These are phyloP conservation scores for Cryptococcus sp. DNA, from an alignment of 1,284 basidiomycete species.

Conservation along the genomic window DNA sequence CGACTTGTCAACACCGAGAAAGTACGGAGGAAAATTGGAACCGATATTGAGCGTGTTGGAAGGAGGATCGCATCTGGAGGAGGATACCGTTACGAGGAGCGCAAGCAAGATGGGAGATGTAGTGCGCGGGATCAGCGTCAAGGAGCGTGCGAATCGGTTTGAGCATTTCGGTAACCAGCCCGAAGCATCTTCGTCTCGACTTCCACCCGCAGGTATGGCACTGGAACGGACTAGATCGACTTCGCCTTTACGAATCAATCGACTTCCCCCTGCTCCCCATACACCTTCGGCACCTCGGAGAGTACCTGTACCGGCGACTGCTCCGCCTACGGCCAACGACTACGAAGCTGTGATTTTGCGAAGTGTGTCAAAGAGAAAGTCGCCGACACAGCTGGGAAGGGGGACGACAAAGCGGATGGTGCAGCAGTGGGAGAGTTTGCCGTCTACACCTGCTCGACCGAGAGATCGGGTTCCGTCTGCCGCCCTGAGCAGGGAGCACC, in stretches of 20 bases:
- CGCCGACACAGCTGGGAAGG: constrained; percentile 3
- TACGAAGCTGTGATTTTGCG: constrained; percentile 1
- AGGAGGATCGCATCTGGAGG: constrained; percentile 2
- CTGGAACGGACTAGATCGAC: constrained; percentile 17
- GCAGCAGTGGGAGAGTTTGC: constrained; percentile 36
- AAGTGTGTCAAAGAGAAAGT: constrained; percentile 1
- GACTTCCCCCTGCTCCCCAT: neutral
- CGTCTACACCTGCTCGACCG: constrained; percentile 5
- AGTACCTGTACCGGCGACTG: constrained; percentile 24
- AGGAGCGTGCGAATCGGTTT: constrained; percentile 21
- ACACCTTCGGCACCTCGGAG: constrained; percentile 11
- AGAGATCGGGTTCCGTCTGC: neutral
- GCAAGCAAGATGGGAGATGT: constrained; percentile 6
- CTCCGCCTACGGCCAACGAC: constrained; percentile 10
- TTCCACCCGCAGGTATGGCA: neutral
- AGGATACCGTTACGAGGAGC: neutral
- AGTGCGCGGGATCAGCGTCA: constrained; percentile 19
- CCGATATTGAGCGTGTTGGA: constrained; percentile 19
- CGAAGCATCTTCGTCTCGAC: constrained; percentile 12
- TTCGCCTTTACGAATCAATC: constrained; percentile 19
- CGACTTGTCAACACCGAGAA: constrained; percentile 18
- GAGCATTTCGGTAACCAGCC: constrained; percentile 14
- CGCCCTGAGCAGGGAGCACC: constrained; percentile 24
- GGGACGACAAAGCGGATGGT: constrained; percentile 36
- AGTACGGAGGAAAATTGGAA: constrained; percentile 12